phyloP scores from a whole-genome alignment of 257 asterid species.

The Thymus quinquecostatus region DNA sequence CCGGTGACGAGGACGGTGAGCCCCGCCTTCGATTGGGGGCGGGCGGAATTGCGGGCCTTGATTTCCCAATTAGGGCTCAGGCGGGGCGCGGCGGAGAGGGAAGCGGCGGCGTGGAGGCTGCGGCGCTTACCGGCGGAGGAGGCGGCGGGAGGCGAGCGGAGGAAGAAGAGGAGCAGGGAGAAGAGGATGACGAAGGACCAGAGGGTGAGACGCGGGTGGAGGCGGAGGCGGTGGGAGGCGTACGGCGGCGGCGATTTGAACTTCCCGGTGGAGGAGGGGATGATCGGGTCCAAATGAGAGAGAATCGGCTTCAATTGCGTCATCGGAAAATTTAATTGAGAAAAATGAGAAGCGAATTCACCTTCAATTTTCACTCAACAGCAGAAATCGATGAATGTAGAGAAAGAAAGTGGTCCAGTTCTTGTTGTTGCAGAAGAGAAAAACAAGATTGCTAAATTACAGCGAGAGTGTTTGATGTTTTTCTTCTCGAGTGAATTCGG shows the following conservation, averaged over 20 bases:
- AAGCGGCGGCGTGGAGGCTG: slow-evolving; percentile 37
- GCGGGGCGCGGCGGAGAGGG: background rate
- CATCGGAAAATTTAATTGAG: slow-evolving; percentile 37
- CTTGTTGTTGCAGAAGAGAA: slow-evolving; percentile 1
- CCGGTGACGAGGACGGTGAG: slow-evolving; percentile 75
- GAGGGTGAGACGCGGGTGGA: slow-evolving; percentile 66
- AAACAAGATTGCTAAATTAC: background rate
- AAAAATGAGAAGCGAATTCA: background rate
- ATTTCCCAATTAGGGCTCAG: slow-evolving; percentile 54
- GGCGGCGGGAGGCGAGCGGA: slow-evolving; percentile 53
- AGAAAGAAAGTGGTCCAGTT: background rate
- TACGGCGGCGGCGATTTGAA: slow-evolving; percentile 52
- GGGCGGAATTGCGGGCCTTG: slow-evolving; percentile 67
- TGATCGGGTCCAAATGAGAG: slow-evolving; percentile 61
- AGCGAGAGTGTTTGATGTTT: background rate
- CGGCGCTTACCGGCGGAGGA: slow-evolving; percentile 49
- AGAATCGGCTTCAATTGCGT: slow-evolving; percentile 67
- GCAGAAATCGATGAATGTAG: background rate
- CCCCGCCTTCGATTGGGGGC: slow-evolving; percentile 49
- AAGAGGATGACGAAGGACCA: slow-evolving; percentile 63
- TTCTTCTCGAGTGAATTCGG: background rate
- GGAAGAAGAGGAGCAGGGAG: slow-evolving; percentile 50
- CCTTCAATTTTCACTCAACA: background rate
- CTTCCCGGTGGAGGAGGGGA: slow-evolving; percentile 70
- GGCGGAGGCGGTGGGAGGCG: slow-evolving; percentile 60